Conservation (phyloP, 2,329 filamentous ascomycete genomes). For the Phyllosticta citriasiana region DNA sequence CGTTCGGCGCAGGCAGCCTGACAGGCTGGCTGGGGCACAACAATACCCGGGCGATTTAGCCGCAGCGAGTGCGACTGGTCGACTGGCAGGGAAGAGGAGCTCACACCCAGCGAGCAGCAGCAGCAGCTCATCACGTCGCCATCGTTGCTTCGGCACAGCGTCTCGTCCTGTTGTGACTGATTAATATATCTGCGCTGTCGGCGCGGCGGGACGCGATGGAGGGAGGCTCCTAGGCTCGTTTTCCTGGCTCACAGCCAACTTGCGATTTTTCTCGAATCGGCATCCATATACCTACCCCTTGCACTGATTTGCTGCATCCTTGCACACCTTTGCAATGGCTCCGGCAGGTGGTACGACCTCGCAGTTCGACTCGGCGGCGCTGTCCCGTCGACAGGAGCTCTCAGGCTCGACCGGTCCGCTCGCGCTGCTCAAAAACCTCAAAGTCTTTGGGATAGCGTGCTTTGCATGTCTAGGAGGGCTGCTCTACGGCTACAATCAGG, state of each 20-base stretch:
- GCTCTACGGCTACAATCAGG: constrained; percentile 64
- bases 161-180: background rate
- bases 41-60: background rate
- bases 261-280: background rate
- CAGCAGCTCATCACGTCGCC: background rate
- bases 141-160: background rate
- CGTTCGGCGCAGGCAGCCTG: too few relatives aligned
- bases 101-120: background rate
- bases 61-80: background rate
- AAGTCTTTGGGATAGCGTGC: constrained; percentile 45
- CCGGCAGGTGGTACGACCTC: constrained; percentile 24
- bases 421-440: constrained; percentile 43
- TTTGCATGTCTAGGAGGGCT: constrained; percentile 45
- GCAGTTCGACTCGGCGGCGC: constrained; percentile 31
- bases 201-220: background rate
- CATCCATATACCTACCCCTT: background rate
- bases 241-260: background rate
- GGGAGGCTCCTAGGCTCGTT: background rate
- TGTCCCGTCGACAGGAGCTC: constrained; percentile 31
- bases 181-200: background rate
- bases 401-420: constrained; percentile 33
- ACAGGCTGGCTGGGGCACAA: too few relatives aligned
- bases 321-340: constrained; percentile 21
- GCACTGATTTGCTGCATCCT: background rate
- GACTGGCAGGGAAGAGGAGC: background rate